phyloP scores from a whole-genome alignment of 768 basidiomycete genomes.

The Tylopilus plumbeoviolaceoides region DNA sequence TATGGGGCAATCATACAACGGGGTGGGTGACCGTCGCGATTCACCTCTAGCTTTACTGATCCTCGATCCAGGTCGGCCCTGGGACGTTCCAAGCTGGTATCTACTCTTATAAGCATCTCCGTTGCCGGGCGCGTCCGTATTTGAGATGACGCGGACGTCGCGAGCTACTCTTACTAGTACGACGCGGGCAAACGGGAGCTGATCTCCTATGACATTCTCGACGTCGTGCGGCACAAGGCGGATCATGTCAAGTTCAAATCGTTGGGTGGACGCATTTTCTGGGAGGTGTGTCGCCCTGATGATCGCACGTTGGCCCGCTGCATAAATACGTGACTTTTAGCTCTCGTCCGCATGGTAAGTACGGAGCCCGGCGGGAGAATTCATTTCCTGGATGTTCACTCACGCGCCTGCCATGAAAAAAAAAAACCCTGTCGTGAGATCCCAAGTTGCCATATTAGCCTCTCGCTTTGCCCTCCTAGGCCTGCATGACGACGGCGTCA shows the following conservation, averaged over 20 bases:
- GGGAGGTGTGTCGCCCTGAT: too few species aligned
- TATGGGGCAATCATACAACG: constrained; percentile 63
- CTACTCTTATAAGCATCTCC: constrained; percentile 79
- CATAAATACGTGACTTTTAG: too few species aligned
- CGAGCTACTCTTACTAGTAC: constrained; percentile 84
- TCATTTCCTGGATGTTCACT: too few species aligned
- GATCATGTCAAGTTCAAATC: constrained; percentile 59
- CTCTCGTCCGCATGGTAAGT: too few species aligned
- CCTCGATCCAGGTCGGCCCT: constrained; percentile 52
- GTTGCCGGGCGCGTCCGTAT: constrained; percentile 54
- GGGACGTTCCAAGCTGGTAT: constrained; percentile 38
- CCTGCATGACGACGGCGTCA: too few species aligned
- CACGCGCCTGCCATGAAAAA: too few species aligned
- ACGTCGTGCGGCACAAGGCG: constrained; percentile 62
- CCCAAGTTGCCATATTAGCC: too few species aligned
- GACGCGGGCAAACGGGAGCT: constrained; percentile 61
- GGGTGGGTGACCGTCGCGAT: too few species aligned
- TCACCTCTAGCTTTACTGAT: constrained; percentile 9
- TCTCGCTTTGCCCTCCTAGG: too few species aligned
- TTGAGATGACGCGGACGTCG: constrained; percentile 63
- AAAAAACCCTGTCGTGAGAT: too few species aligned
- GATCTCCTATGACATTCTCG: constrained; percentile 73
- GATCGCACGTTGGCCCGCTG: too few species aligned
- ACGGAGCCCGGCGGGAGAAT: too few species aligned
- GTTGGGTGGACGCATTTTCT: constrained; percentile 71